phyloP scores from a whole-genome alignment of 441 rosid species.

The Geranium incanum region DNA sequence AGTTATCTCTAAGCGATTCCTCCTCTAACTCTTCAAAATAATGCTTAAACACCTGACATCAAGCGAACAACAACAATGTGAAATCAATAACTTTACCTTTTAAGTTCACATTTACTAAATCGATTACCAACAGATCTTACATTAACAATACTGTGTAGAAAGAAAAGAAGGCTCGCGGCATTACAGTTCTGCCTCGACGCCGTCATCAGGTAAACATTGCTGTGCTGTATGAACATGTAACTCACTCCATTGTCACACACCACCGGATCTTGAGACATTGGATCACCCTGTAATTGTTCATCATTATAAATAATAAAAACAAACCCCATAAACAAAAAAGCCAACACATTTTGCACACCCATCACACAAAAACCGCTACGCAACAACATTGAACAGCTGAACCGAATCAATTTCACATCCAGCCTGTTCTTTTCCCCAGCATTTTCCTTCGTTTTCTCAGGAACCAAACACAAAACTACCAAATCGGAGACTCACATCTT shows the following conservation, averaged over 20 bases:
- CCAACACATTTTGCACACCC: not conserved
- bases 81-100: not conserved
- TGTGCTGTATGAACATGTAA: constrained; percentile 87
- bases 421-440: not conserved
- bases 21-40: constrained; percentile 93
- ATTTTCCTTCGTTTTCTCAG: not conserved
- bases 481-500: constrained; percentile 46
- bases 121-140: constrained; percentile 38
- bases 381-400: no score
- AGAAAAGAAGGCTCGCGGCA: constrained; percentile 82
- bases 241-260: constrained; percentile 90
- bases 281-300: constrained; percentile 60
- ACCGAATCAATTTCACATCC: not conserved
- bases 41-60: constrained; percentile 82
- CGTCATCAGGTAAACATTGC: constrained; percentile 76
- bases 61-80: not conserved
- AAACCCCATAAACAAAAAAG: not conserved
- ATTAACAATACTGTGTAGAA: constrained; percentile 85
- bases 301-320: not conserved
- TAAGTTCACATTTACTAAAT: not conserved
- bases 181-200: constrained; percentile 94
- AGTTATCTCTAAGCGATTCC: constrained; percentile 94
- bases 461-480: not conserved
- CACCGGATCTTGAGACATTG: constrained; percentile 88
- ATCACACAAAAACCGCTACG: not conserved